phyloP scores from a whole-genome alignment of 331 rosid genomes.

The Quercus lobata region DNA sequence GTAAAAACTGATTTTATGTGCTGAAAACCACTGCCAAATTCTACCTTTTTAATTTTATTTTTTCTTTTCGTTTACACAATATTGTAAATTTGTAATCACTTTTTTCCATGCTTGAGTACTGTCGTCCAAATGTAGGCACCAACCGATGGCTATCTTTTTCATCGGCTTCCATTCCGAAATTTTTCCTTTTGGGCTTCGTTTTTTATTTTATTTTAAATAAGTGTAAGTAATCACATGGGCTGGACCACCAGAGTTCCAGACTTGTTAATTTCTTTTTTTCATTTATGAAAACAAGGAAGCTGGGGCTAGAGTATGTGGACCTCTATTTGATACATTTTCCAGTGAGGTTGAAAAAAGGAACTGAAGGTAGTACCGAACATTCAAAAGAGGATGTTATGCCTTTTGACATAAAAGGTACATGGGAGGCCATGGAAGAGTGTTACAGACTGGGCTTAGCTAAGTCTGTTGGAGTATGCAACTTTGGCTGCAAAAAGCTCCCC shows the following conservation, averaged over 20 bases:
- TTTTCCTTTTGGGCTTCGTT: too few relatives aligned
- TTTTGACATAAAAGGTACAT: constrained; percentile 36
- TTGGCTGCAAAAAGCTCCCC: constrained; percentile 39
- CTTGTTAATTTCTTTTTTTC: not conserved
- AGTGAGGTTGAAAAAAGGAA: constrained; percentile 27
- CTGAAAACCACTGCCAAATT: too few relatives aligned
- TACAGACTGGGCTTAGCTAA: constrained; percentile 37
- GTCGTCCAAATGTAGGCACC: too few relatives aligned
- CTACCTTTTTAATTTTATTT: too few relatives aligned
- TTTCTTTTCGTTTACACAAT: too few relatives aligned
- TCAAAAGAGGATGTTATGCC: constrained; percentile 33
- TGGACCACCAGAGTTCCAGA: not conserved
- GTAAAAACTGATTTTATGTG: too few relatives aligned
- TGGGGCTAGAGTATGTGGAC: constrained; percentile 54
- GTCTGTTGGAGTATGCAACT: constrained; percentile 52
- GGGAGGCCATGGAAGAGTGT: constrained; percentile 47
- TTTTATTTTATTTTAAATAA: too few relatives aligned
- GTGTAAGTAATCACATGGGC: too few relatives aligned
- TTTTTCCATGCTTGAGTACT: too few relatives aligned
- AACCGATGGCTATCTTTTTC: too few relatives aligned
- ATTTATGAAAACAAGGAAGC: constrained; percentile 13
- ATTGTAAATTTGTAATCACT: too few relatives aligned
- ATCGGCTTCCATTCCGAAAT: too few relatives aligned
- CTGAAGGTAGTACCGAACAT: not conserved
- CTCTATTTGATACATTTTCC: constrained; percentile 42